Conservation (phyloP, 2,329 filamentous ascomycete genomes). For the Pseudocercospora pini-densiflorae region DNA sequence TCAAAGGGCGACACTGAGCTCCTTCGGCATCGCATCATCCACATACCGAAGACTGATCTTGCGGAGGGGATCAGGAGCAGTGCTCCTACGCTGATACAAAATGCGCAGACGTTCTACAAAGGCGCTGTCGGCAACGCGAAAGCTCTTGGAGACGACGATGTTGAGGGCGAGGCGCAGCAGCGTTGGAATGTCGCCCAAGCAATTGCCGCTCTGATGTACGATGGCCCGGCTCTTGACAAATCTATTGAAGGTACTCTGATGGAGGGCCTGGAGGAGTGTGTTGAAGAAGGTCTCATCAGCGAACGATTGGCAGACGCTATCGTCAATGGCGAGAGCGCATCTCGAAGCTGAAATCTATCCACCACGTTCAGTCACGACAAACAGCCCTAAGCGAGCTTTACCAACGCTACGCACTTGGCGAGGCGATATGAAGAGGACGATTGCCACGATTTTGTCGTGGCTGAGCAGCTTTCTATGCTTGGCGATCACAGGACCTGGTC, state of each 20-base stretch:
- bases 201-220: slow-evolving; percentile 45
- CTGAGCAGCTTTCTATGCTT: slow-evolving; percentile 8
- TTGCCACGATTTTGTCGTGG: not conserved
- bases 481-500: not conserved
- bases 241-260: slow-evolving; percentile 45
- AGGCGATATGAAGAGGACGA: not conserved
- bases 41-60: slow-evolving; percentile 35
- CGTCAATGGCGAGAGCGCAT: slow-evolving; percentile 8
- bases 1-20: slow-evolving; percentile 61
- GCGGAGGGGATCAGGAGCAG: slow-evolving; percentile 51
- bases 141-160: slow-evolving; percentile 30
- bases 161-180: slow-evolving; percentile 49
- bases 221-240: slow-evolving; percentile 43
- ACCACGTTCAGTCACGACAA: not conserved
- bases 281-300: slow-evolving; percentile 56
- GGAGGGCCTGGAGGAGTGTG: slow-evolving; percentile 54
- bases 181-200: slow-evolving; percentile 43
- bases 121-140: slow-evolving; percentile 48
- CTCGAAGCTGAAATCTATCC: slow-evolving; percentile 8
- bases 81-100: slow-evolving; percentile 54
- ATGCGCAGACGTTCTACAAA: slow-evolving; percentile 63
- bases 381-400: not conserved
- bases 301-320: slow-evolving; percentile 31
- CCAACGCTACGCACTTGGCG: not conserved
- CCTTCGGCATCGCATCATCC: slow-evolving; percentile 56